These are phyloP conservation scores for Cladosporium oxysporum DNA, from an alignment of 2,329 filamentous ascomycete genomes.

Conservation along the genomic window DNA sequence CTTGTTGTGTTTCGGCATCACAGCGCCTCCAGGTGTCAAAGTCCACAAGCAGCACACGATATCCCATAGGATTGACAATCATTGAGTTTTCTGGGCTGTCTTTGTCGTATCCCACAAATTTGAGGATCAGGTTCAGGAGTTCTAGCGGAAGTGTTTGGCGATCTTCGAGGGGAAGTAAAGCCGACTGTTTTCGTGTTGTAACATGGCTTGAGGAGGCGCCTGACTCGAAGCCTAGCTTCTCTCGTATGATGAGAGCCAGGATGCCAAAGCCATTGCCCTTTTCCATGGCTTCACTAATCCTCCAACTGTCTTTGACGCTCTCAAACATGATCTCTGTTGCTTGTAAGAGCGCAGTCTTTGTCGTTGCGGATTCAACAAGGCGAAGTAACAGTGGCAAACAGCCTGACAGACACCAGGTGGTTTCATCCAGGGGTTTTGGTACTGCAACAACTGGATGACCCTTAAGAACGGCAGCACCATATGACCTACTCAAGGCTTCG, in stretches of 20 bases:
- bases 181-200: constrained; percentile 25
- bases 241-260: constrained; percentile 76
- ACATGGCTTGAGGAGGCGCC: constrained; percentile 28
- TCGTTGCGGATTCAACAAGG: constrained; percentile 74
- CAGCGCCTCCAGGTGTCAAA: constrained; percentile 89
- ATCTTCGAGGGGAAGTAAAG: constrained; percentile 42
- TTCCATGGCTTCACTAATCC: constrained; percentile 98
- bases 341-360: constrained; percentile 69
- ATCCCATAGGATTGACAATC: constrained; percentile 93
- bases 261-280: constrained; percentile 92
- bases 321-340: constrained; percentile 83
- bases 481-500: constrained; percentile 77
- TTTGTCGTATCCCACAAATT: constrained; percentile 86
- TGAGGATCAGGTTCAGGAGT: constrained; percentile 74
- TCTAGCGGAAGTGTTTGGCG: constrained; percentile 56
- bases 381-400: constrained; percentile 84
- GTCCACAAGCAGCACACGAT: constrained; percentile 87
- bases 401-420: constrained; percentile 88
- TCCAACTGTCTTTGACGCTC: constrained; percentile 87
- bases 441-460: constrained; percentile 80
- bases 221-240: constrained; percentile 67
- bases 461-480: constrained; percentile 79
- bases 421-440: constrained; percentile 85
- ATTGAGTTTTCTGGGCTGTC: constrained; percentile 81
- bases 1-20: constrained; percentile 71